Evolutionary conservation across 2,329 filamentous ascomycete species (phyloP).

Genomic region (Emericellopsis cladophorae): DNA sequence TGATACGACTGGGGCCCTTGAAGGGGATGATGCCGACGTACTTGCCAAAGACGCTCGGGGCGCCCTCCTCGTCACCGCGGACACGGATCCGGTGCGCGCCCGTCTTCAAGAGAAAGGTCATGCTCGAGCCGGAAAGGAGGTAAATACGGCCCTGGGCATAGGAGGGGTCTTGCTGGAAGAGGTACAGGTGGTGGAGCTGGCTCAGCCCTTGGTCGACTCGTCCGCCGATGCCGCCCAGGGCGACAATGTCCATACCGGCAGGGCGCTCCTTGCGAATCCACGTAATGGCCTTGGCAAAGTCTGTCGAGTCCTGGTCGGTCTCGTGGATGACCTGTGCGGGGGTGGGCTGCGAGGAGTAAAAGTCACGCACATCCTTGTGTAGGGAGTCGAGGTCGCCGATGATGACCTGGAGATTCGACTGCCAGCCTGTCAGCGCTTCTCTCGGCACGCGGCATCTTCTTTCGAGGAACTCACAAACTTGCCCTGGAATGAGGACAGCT

Average conservation of each 20-base stretch:
- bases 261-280: constrained; percentile 34
- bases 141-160: constrained; percentile 51
- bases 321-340: constrained; percentile 53
- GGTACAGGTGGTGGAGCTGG: constrained; percentile 73
- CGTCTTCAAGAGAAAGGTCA: constrained; percentile 68
- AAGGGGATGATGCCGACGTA: constrained; percentile 82
- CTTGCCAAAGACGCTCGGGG: constrained; percentile 50
- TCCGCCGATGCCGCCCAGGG: constrained; percentile 75
- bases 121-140: constrained; percentile 66
- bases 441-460: background rate
- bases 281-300: constrained; percentile 73
- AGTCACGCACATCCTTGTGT: constrained; percentile 42
- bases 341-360: constrained; percentile 44
- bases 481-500: constrained; percentile 26
- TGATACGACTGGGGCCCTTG: constrained; percentile 65
- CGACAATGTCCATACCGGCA: constrained; percentile 50
- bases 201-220: constrained; percentile 88
- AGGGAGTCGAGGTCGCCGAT: constrained; percentile 90
- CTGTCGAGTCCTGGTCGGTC: constrained; percentile 75
- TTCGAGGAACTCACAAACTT: constrained; percentile 23
- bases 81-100: constrained; percentile 59
- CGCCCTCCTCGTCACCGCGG: constrained; percentile 28
- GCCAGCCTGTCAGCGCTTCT: background rate
- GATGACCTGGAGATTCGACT: constrained; percentile 56
- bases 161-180: constrained; percentile 39